These are phyloP conservation scores for Suhomyces ambrosiae DNA, from an alignment of 1,139 yeast species.

Conservation along the genomic window DNA sequence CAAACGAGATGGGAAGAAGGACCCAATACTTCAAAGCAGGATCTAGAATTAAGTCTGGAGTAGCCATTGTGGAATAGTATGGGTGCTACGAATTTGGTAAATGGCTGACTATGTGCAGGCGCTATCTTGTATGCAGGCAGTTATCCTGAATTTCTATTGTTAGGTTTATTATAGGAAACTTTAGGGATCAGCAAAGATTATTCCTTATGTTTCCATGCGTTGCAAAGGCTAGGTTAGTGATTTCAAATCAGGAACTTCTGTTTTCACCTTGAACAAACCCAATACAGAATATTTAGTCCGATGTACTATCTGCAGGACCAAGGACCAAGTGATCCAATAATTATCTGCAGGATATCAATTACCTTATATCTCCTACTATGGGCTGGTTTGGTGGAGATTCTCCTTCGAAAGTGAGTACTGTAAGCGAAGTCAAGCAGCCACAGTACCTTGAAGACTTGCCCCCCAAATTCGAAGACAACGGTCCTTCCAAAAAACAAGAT, in stretches of 20 bases:
- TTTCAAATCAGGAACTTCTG: no score
- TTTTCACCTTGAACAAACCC: no score
- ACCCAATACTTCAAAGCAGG: conserved; percentile 90
- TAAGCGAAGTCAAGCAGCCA: conserved; percentile 17
- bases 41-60: conserved; percentile 57
- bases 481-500: conserved; percentile 20
- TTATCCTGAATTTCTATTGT: no score
- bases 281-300: no score
- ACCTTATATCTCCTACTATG: conserved; percentile 20
- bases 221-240: no score
- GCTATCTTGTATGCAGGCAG: no score
- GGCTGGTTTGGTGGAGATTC: conserved; percentile 28
- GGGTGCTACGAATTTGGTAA: no score
- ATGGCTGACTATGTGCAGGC: no score
- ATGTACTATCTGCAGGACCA: no score
- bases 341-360: conserved; percentile 4
- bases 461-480: conserved; percentile 49
- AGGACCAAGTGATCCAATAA: background rate
- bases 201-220: no score
- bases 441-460: conserved; percentile 33
- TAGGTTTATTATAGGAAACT: no score
- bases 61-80: conserved; percentile 10
- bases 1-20: conserved; percentile 81
- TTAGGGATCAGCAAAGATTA: no score
- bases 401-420: conserved; percentile 26